phyloP scores from a whole-genome alignment of 495 filamentous ascomycete genomes.

The Hyaloscypha variabilis region DNA sequence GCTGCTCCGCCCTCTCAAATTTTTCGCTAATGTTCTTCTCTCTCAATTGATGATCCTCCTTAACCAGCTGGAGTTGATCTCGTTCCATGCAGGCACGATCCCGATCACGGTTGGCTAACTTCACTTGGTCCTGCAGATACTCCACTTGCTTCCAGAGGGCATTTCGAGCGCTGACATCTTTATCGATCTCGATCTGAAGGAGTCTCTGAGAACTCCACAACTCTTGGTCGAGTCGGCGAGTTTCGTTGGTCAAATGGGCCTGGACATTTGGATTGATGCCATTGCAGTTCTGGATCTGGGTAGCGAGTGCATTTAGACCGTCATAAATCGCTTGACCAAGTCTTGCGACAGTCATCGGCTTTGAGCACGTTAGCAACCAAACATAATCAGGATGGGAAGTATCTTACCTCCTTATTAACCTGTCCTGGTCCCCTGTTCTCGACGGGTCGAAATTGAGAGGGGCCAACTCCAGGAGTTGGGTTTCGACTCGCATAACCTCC shows the following conservation, averaged over 20 bases:
- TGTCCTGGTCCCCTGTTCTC: not conserved
- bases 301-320: slow-evolving; percentile 1
- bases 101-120: not conserved
- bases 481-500: not conserved
- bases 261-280: slow-evolving; percentile 9
- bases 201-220: slow-evolving; percentile 17
- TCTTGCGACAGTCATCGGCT: slow-evolving; percentile 35
- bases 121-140: not conserved
- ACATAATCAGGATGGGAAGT: not conserved
- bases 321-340: slow-evolving; percentile 11
- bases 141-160: slow-evolving; percentile 6
- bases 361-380: slow-evolving; percentile 33
- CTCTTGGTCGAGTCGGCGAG: slow-evolving; percentile 17
- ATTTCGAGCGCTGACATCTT: slow-evolving; percentile 4
- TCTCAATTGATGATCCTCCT: slow-evolving; percentile 14
- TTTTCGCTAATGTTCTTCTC: slow-evolving; percentile 8
- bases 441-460: not conserved
- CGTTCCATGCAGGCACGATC: slow-evolving; percentile 13
- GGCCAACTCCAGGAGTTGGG: not conserved
- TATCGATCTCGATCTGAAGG: slow-evolving; percentile 16
- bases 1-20: slow-evolving; percentile 3
- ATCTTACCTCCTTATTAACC: not conserved
- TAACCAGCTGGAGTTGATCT: slow-evolving; percentile 8
- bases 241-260: slow-evolving; percentile 9
- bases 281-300: not conserved